Evolutionary conservation across 345 rosid species (phyloP), one percentile per base, ranked within the genome.

Genomic region (Aegle marmelos): DNA sequence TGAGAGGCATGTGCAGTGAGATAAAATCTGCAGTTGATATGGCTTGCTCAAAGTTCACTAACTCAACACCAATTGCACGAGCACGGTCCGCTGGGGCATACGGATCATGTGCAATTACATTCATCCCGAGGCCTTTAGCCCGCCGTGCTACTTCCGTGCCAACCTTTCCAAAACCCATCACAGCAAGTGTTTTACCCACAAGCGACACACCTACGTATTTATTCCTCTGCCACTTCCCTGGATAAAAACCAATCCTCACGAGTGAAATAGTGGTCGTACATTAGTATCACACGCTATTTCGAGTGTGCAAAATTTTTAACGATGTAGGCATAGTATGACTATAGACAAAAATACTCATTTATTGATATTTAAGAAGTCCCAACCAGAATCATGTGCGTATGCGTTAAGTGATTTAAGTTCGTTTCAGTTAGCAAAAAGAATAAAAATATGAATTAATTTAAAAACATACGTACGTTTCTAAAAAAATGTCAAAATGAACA

Each of bases 1-100:
- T 85, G 34, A 85, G 85, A 19, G 87, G 90, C 90, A 87, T 87
- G 77, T 85, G 90, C 79, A 87, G 56, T 57, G 86, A 87, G 77
- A 87, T 79, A 78, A 87, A 81, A 68, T 85, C 86, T 0, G 88
- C 85, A 16, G 85, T 79, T 22, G 83, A 48, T 24, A 87, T 70
- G 72, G 90, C 88, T 75, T 87, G 80, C 31, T 83, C 84, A 61
- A 83, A 83, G 68, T 77, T 72, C 72, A 87, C 82, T 67, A 87
- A 64, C 72, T 64, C 82, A 41, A 81, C 85, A 45, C 85, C 85
- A 19, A 75, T 64, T 16, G 85, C 85, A 34, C 79, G 82, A 0
- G 88, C 88, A 10, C 90, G 80, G 65, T 85, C 87, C 1, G 88
- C 79, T 19, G 82, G 73, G 16, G 89, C 86, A 27, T 87, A 87